These are phyloP conservation scores for Picochlorum sp. DNA, from an alignment of 139 green algal species.

Conservation along the genomic window DNA sequence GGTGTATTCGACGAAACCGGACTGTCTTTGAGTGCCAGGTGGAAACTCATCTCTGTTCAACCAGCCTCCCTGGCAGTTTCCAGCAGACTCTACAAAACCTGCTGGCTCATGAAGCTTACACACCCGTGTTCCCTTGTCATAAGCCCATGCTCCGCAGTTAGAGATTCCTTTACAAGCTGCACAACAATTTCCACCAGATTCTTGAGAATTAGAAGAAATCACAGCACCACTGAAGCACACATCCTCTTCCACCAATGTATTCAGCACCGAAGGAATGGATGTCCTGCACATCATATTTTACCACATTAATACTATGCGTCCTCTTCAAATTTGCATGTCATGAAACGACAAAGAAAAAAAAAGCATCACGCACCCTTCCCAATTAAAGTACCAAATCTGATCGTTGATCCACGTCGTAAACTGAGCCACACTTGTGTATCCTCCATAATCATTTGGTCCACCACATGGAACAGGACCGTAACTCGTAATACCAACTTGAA, in stretches of 20 bases:
- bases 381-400: slow-evolving; percentile 4
- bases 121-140: background rate
- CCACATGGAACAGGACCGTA: background rate
- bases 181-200: slow-evolving; percentile 1
- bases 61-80: background rate
- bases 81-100: background rate
- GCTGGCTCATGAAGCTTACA: background rate
- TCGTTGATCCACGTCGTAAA: background rate
- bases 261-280: background rate
- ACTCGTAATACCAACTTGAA: slow-evolving; percentile 3
- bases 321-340: too few species aligned
- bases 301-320: background rate
- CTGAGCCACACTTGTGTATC: background rate
- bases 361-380: background rate
- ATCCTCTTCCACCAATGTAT: background rate
- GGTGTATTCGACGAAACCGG: background rate
- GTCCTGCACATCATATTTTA: background rate
- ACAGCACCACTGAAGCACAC: background rate
- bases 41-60: slow-evolving; percentile 1
- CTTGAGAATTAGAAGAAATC: background rate
- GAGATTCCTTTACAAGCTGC: background rate
- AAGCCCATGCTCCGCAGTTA: background rate
- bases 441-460: background rate
- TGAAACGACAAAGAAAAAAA: background rate
- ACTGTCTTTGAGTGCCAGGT: background rate